Evolutionary conservation across 2,329 filamentous ascomycete species (phyloP), one percentile per base, ranked within the genome.

Genomic region (Fonsecaea nubica): DNA sequence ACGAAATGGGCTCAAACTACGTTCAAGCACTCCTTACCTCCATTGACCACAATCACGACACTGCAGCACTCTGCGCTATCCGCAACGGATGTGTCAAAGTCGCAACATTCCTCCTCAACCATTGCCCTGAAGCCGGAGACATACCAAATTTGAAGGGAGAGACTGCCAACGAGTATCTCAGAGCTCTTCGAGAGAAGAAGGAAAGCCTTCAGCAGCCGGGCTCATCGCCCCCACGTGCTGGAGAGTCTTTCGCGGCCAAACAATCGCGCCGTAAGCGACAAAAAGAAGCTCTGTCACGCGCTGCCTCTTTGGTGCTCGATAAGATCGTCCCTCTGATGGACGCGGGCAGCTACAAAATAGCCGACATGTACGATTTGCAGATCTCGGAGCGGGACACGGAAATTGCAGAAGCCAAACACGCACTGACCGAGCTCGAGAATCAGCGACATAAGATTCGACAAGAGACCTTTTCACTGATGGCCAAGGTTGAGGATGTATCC

Each of bases 11-110:
- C 72, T 88, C 92, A 4, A 89, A 89, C 8, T 87, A 89, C 63
- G 88, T 98, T 56, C 91, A 93, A 67, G 83, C 87, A 56, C 80
- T 98, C 10, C 82, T 99, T 10, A 92, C 97, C 73, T 85, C 88
- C 8, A 91, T 93, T 75, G 94, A 99, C 77, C 83, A 89, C 33
- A 89, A 93, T 48, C 94, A 94, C 48, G 96, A 99, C 76, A 98
- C 95, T 0, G 93, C 95, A 0, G 92, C 94, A 9, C 89, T 93
- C 74, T 90, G 92, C 64, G 92, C 93, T 63, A 92, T 94, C 18
- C 89, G 93, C 53, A 97, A 98, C 67, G 87, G 87, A 73, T 96
- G 93, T 71, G 90, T 97, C 63, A 90, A 95, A 68, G 83, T 87
- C 60, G 86, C 88, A n/a, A 83, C 85, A 57, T 81, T 80, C 84